These are phyloP conservation scores for Alternaria conjuncta DNA, from an alignment of 2,329 filamentous ascomycete species.

Conservation along the genomic window DNA sequence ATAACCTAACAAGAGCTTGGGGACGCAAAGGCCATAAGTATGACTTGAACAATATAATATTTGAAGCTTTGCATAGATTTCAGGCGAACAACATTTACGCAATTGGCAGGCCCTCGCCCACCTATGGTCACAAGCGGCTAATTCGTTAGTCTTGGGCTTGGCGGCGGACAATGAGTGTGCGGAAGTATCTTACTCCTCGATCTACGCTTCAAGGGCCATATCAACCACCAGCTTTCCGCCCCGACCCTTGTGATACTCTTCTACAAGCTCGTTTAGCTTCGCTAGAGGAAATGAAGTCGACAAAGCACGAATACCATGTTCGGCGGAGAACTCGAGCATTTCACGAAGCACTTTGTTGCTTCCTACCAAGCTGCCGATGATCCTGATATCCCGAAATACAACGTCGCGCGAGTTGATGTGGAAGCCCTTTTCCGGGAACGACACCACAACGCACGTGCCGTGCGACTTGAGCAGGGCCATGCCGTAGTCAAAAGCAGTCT, in stretches of 20 bases:
- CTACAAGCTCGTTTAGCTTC: slow-evolving; percentile 52
- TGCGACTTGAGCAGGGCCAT: slow-evolving; percentile 53
- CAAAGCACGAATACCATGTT: slow-evolving; percentile 44
- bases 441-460: slow-evolving; percentile 55
- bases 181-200: background rate
- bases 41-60: background rate
- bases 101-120: background rate
- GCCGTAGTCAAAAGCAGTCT: slow-evolving; percentile 57
- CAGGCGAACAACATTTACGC: background rate
- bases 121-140: no score
- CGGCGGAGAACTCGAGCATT: slow-evolving; percentile 49
- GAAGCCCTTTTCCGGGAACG: slow-evolving; percentile 55
- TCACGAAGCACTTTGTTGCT: slow-evolving; percentile 51
- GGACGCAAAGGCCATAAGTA: accelerated
- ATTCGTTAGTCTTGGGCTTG: background rate
- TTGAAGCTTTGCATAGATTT: background rate
- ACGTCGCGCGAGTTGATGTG: slow-evolving; percentile 52
- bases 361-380: slow-evolving; percentile 53
- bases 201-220: slow-evolving; percentile 31
- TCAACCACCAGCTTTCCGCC: slow-evolving; percentile 58
- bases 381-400: slow-evolving; percentile 54
- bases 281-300: slow-evolving; percentile 46
- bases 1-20: background rate
- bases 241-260: slow-evolving; percentile 53
- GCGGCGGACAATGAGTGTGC: background rate